phyloP scores from a whole-genome alignment of 2,329 filamentous ascomycete genomes.

The Aspergillus pseudoterreus region DNA sequence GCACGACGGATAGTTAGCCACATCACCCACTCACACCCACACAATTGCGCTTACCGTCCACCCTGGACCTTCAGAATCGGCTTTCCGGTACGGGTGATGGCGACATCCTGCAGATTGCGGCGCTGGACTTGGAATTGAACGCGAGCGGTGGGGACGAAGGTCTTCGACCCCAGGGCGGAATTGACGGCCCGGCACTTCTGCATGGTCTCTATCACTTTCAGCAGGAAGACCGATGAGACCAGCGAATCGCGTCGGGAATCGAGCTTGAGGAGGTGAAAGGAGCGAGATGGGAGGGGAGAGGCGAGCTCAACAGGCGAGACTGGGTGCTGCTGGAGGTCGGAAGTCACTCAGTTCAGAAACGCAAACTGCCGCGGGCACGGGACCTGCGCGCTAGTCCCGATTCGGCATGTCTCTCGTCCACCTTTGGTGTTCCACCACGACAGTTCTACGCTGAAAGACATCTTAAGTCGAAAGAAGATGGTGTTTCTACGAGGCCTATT shows the following conservation, averaged over 20 bases:
- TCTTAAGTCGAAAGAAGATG: too few species aligned
- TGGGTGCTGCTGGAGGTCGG: conserved; percentile 18
- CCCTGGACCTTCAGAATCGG: conserved; percentile 85
- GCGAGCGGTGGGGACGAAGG: conserved; percentile 30
- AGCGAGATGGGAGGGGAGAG: conserved; percentile 23
- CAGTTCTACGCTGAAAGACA: too few species aligned
- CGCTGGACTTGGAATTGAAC: conserved; percentile 41
- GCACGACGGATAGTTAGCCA: conserved; percentile 22
- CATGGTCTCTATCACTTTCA: conserved; percentile 36
- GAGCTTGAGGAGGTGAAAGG: conserved; percentile 17
- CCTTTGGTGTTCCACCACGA: neutral
- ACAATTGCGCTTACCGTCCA: conserved; percentile 64
- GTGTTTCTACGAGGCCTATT: too few species aligned
- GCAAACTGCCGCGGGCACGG: conserved; percentile 24
- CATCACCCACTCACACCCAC: conserved; percentile 1
- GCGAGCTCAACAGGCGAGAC: conserved; percentile 25
- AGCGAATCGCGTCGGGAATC: conserved; percentile 21
- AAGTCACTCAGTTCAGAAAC: conserved; percentile 15
- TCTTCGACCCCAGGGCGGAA: conserved; percentile 38
- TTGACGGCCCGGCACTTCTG: conserved; percentile 44
- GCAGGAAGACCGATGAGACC: conserved; percentile 23
- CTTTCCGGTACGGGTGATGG: conserved; percentile 94
- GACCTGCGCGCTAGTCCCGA: conserved; percentile 30
- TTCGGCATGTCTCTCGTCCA: conserved; percentile 18
- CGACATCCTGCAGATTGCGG: conserved; percentile 69